These are phyloP conservation scores for Sungouiozyma intestinalis DNA, from an alignment of 805 yeast species.

Conservation along the genomic window DNA sequence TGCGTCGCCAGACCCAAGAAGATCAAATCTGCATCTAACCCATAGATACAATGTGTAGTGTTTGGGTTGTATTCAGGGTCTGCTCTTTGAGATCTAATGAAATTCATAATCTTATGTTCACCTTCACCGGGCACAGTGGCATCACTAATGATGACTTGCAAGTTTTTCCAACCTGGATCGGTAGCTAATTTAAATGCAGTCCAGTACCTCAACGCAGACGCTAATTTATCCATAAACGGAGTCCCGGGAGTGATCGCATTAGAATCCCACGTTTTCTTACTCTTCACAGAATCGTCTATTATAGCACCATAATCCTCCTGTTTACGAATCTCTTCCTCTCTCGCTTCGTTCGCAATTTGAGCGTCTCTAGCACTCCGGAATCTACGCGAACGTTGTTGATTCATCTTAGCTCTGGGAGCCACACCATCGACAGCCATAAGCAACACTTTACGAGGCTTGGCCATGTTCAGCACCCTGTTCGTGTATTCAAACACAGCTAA, in stretches of 20 bases:
- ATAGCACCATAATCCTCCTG: constrained; percentile 40
- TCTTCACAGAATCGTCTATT: constrained; percentile 65
- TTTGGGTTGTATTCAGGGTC: constrained; percentile 86
- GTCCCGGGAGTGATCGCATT: constrained; percentile 98
- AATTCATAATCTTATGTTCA: constrained; percentile 96
- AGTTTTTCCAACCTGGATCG: constrained; percentile 88
- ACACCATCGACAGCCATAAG: constrained; percentile 98
- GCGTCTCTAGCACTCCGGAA: constrained; percentile 91
- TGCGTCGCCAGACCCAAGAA: constrained; percentile 94
- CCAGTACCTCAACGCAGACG: constrained; percentile 80
- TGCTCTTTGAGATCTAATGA: constrained; percentile 79
- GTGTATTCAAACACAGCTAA: constrained; percentile 87
- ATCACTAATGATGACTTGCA: constrained; percentile 86
- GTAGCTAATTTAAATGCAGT: constrained; percentile 75
- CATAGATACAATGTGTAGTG: constrained; percentile 92
- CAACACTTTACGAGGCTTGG: constrained; percentile 84
- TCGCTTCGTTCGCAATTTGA: constrained; percentile 60
- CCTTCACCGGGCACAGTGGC: constrained; percentile 99
- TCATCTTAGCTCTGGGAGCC: constrained; percentile 97
- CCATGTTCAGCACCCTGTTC: constrained; percentile 84
- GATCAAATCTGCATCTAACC: constrained; percentile 94
- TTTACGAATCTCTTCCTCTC: constrained; percentile 35
- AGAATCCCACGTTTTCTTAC: constrained; percentile 82
- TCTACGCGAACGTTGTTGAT: constrained; percentile 90
- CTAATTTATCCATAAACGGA: constrained; percentile 89